Conservation (phyloP, 1,284 basidiomycete species). For the Cryptococcus sp. region DNA sequence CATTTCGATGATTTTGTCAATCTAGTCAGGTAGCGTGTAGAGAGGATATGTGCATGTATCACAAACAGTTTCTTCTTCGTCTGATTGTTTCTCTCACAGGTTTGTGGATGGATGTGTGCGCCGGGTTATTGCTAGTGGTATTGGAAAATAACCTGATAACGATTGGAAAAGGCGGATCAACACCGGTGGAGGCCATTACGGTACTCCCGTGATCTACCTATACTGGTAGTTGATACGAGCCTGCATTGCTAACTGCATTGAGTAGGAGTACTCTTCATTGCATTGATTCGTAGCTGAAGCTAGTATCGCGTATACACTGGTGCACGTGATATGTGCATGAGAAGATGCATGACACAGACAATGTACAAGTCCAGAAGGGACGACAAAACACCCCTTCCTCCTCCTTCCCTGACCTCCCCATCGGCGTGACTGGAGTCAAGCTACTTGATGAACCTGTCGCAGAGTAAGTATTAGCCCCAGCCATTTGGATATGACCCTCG, state of each 20-base stretch:
- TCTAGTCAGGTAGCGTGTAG: neutral
- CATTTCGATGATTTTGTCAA: conserved; percentile 12
- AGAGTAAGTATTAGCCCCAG: neutral
- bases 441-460: conserved; percentile 13
- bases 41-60: neutral
- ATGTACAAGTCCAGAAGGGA: conserved; percentile 1
- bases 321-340: conserved; percentile 2
- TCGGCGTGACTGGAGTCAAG: no score
- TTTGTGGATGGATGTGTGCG: no score
- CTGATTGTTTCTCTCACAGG: no score
- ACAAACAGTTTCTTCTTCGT: neutral
- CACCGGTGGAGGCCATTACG: neutral
- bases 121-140: no score
- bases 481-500: neutral
- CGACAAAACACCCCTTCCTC: neutral
- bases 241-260: no score
- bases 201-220: neutral
- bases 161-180: conserved; percentile 1
- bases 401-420: neutral
- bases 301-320: no score
- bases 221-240: no score
- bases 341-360: conserved; percentile 9
- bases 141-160: neutral
- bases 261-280: no score
- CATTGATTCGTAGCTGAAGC: no score